Conservation (phyloP, 352 stramenopile species). For the Phytophthora pistaciae region DNA sequence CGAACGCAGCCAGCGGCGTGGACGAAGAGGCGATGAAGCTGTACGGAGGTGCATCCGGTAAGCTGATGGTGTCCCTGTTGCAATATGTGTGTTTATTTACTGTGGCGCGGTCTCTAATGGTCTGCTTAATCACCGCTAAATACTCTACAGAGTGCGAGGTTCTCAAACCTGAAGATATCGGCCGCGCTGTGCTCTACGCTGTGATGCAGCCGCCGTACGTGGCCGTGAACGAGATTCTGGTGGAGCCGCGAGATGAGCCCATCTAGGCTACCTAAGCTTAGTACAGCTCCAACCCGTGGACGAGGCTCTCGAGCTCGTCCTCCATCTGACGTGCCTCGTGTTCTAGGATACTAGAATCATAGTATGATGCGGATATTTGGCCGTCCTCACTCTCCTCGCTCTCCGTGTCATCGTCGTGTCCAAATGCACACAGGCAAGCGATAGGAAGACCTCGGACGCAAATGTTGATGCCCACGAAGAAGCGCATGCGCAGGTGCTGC, state of each 20-base stretch:
- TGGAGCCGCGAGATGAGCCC: slow-evolving; percentile 90
- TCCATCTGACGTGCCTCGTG: slow-evolving; percentile 56
- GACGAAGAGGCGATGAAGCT: slow-evolving; percentile 87
- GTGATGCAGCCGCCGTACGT: slow-evolving; percentile 89
- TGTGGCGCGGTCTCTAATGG: slow-evolving; percentile 23
- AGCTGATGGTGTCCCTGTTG: slow-evolving; percentile 3
- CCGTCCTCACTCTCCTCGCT: slow-evolving; percentile 23
- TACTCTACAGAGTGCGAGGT: slow-evolving; percentile 71
- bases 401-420: slow-evolving; percentile 40
- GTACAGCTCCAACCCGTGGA: slow-evolving; percentile 50
- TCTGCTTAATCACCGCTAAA: slow-evolving; percentile 17
- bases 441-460: slow-evolving; percentile 62
- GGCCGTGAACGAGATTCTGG: slow-evolving; percentile 91
- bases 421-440: slow-evolving; percentile 65
- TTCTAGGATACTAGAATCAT: slow-evolving; percentile 50
- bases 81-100: slow-evolving; percentile 19
- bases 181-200: slow-evolving; percentile 88
- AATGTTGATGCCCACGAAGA: slow-evolving; percentile 63
- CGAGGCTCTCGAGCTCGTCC: slow-evolving; percentile 52
- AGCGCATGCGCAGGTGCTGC: slow-evolving; percentile 56
- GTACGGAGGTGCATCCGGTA: slow-evolving; percentile 65
- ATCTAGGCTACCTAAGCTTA: slow-evolving; percentile 47
- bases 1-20: slow-evolving; percentile 66
- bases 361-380: slow-evolving; percentile 36
- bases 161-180: slow-evolving; percentile 88